These are phyloP conservation scores for Cutaneotrichosporon sp. DNA, from an alignment of 1,284 basidiomycete genomes.

Conservation along the genomic window DNA sequence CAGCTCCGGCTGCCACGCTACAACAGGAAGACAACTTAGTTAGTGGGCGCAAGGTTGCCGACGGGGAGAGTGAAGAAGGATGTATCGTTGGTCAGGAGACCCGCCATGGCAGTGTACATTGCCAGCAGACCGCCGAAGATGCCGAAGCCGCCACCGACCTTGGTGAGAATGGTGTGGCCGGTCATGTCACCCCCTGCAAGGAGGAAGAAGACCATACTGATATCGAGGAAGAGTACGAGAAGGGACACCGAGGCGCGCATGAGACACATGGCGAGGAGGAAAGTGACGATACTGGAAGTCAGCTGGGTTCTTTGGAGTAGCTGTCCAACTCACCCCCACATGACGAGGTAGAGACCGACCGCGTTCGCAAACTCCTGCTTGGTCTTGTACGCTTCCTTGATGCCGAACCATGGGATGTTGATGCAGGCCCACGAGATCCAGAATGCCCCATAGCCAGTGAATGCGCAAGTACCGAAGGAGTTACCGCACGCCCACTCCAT, in stretches of 20 bases:
- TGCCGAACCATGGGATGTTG: slow-evolving; percentile 48
- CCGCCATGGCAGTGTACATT: slow-evolving; percentile 51
- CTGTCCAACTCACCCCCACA: slow-evolving; percentile 37
- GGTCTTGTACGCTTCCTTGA: slow-evolving; percentile 49
- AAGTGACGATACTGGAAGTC: slow-evolving; percentile 17
- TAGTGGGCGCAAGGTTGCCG: slow-evolving; percentile 27
- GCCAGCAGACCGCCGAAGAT: slow-evolving; percentile 40
- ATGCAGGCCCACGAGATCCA: slow-evolving; percentile 45
- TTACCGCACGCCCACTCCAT: slow-evolving; percentile 66
- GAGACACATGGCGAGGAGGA: slow-evolving; percentile 5
- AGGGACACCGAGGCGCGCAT: slow-evolving; percentile 12
- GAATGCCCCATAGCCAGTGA: slow-evolving; percentile 72
- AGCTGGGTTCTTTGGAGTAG: neutral
- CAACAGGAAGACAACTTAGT: neutral
- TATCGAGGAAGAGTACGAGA: slow-evolving; percentile 61
- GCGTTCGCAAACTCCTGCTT: slow-evolving; percentile 51
- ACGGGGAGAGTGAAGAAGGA: slow-evolving; percentile 46
- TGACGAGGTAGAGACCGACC: slow-evolving; percentile 49
- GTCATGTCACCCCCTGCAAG: slow-evolving; percentile 44
- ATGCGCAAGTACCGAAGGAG: slow-evolving; percentile 61
- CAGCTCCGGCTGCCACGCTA: neutral
- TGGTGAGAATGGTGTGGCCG: slow-evolving; percentile 38
- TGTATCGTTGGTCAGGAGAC: slow-evolving; percentile 45
- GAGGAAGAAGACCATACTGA: slow-evolving; percentile 56
- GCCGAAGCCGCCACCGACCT: slow-evolving; percentile 70